Evolutionary conservation across 2,329 filamentous ascomycete genomes (phyloP).

Genomic region (Pestalotiopsis sp.): DNA sequence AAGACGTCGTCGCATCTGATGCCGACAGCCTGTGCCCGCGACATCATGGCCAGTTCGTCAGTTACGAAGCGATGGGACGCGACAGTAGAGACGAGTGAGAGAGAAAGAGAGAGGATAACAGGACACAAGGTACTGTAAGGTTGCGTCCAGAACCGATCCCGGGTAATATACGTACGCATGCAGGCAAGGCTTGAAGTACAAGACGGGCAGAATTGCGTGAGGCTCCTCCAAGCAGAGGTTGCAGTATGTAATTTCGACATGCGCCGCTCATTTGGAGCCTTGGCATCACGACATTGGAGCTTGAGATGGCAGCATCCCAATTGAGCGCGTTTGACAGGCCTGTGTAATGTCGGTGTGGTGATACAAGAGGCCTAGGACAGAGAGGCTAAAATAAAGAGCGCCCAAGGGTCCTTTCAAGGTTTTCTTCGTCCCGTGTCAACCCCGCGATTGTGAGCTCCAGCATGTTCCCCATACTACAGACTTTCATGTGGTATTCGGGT

Average conservation of each 20-base stretch:
- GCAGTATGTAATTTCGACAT: background rate
- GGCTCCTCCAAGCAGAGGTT: background rate
- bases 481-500: too few relatives aligned
- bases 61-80: background rate
- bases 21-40: background rate
- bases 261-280: slow-evolving; percentile 5
- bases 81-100: background rate
- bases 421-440: background rate
- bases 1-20: background rate
- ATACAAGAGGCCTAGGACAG: background rate
- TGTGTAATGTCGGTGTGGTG: slow-evolving; percentile 12
- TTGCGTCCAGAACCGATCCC: too few relatives aligned
- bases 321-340: background rate
- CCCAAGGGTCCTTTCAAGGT: background rate
- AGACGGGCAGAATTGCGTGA: background rate
- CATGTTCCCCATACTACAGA: too few relatives aligned
- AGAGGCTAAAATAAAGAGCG: background rate
- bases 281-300: slow-evolving; percentile 11
- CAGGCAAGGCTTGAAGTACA: background rate
- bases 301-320: slow-evolving; percentile 4
- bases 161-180: background rate
- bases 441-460: too few relatives aligned
- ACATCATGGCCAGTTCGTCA: background rate
- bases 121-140: too few relatives aligned
- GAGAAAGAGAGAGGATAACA: background rate